These are phyloP conservation scores for Stentor coeruleus DNA, from an alignment of 73 alveolate species.

Conservation along the genomic window DNA sequence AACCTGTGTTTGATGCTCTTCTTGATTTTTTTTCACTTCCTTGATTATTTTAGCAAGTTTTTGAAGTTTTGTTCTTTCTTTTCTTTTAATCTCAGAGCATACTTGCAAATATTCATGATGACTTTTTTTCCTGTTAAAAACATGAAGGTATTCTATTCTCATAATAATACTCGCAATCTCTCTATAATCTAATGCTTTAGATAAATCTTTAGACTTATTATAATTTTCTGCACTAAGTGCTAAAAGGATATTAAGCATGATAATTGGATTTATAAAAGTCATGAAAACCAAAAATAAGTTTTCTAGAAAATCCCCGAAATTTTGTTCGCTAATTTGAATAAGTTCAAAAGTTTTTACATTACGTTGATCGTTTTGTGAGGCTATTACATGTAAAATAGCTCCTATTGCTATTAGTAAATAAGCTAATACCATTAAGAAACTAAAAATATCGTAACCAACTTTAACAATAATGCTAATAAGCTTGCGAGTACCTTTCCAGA, in stretches of 20 bases:
- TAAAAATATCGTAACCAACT: background rate
- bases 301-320: background rate
- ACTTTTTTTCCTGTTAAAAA: too few relatives aligned
- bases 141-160: background rate
- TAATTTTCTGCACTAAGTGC: background rate
- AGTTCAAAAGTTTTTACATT: too few relatives aligned
- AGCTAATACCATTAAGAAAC: background rate
- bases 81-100: background rate
- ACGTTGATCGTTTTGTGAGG: background rate
- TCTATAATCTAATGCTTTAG: background rate
- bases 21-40: too few relatives aligned
- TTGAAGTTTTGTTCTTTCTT: background rate
- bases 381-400: background rate
- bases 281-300: background rate
- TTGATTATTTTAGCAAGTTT: background rate
- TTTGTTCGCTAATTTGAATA: background rate
- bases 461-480: background rate
- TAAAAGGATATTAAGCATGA: background rate
- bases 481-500: background rate
- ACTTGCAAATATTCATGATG: background rate
- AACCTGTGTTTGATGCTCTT: too few relatives aligned
- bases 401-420: background rate
- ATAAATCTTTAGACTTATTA: background rate
- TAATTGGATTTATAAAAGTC: background rate
- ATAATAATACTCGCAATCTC: background rate